Evolutionary conservation across 805 yeast genomes (phyloP), one percentile per base, ranked within the genome.

Genomic region (Saccharomyces cerevisiae): DNA sequence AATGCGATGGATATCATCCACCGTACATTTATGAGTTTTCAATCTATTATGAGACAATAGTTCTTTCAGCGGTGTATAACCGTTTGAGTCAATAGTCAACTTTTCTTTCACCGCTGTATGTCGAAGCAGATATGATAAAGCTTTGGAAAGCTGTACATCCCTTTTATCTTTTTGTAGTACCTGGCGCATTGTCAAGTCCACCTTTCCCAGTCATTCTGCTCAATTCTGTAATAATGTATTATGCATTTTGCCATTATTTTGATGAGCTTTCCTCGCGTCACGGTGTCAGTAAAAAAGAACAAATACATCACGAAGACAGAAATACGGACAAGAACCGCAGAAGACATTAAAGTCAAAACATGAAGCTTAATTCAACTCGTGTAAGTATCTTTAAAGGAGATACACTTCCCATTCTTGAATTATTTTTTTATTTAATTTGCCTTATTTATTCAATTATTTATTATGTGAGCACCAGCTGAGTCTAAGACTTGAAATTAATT

Each of bases 101-200:
- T 79, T 76, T 61, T 89, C 94, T 51, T 81, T 78, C 14, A 70
- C 65, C 0, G 98, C 98, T 3, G 87, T 89, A 65, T 92, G 99
- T n/a, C 99, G 76, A 1, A 92, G 77, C 1, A 94, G 73, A 60
- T 85, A 84, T 5, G 96, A 79, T 30, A 94, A 72, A 0, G 87
- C 75, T 59, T 87, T 87, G 6, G 97, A 89, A 17, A 90, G 82
- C 41, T 70, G 72, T 6, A 76, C 64, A 55, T 79, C 82, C 62
- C 87, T 67, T 47, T 71, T 72, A 11, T 62, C 87, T 67, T 46
- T 71, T 70, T 11, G 59, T 59, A 6, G 60, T 46, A 17, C 48
- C 2, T 41, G 29, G 4, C 11, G 6, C 31, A n/a, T 22, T 36
- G 5, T 6, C 28, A 26, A 9, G 11, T 22, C 56, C 48, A n/a